Percentiles rank a stretch among this genome's conserved stretches.
Evolutionary conservation across 768 basidiomycete genomes (phyloP).

Genomic region (Stropharia rugosoannulata): DNA sequence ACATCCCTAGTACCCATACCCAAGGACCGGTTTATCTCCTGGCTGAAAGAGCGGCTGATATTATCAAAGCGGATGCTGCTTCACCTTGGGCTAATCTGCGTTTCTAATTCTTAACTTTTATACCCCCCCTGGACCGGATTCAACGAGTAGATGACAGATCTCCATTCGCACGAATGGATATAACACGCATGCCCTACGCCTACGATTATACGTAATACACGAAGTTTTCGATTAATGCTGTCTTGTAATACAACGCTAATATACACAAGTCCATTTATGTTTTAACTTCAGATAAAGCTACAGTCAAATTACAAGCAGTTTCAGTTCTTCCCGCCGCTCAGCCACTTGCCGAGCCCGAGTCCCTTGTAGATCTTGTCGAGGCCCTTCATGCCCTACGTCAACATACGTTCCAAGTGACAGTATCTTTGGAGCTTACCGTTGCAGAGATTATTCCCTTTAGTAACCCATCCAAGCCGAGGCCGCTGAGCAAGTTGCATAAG

Average conservation of each 20-base stretch:
- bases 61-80: conserved; percentile 8
- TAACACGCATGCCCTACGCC: too few relatives aligned
- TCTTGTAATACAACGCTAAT: too few relatives aligned
- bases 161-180: too few relatives aligned
- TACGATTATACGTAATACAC: too few relatives aligned
- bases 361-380: conserved; percentile 34
- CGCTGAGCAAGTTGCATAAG: conserved; percentile 30
- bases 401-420: background rate
- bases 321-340: conserved; percentile 15
- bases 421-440: conserved; percentile 14
- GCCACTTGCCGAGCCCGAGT: conserved; percentile 30
- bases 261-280: too few relatives aligned
- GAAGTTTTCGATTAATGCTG: too few relatives aligned
- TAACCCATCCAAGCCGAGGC: conserved; percentile 30
- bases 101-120: too few relatives aligned
- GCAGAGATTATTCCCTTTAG: conserved; percentile 31
- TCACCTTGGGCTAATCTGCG: too few relatives aligned
- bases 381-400: conserved; percentile 17
- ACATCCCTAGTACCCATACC: conserved; percentile 27
- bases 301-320: too few relatives aligned
- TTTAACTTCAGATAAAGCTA: too few relatives aligned
- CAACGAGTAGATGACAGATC: too few relatives aligned
- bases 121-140: too few relatives aligned
- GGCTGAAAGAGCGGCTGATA: conserved; percentile 33
- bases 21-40: conserved; percentile 33